A percentile compares a stretch with the other conserved stretches of the same genome.
Conservation (phyloP, 768 basidiomycete genomes). For the Leccinum barrowsii region DNA sequence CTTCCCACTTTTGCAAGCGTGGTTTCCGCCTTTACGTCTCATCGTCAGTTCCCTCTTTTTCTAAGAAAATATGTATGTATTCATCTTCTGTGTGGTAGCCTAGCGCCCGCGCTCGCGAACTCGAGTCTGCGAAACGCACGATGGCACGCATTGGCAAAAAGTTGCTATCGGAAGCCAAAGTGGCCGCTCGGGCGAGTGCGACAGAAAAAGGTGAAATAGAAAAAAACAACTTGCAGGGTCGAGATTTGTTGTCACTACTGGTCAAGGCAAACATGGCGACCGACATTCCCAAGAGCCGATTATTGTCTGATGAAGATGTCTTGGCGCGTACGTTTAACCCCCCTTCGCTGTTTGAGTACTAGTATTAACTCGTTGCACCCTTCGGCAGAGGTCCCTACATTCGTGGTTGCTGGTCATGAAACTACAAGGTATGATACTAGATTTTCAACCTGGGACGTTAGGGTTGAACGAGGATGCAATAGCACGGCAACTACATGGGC, state of each 20-base stretch:
- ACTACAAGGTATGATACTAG: not conserved
- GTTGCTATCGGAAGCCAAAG: slow-evolving; percentile 48
- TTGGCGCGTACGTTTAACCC: slow-evolving; percentile 41
- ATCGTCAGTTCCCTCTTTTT: slow-evolving; percentile 31
- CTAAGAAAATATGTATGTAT: not conserved
- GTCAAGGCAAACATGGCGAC: slow-evolving; percentile 30
- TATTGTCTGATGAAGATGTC: slow-evolving; percentile 61
- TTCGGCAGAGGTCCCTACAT: not conserved
- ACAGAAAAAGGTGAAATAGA: slow-evolving; percentile 29
- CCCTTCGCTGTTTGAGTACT: not conserved
- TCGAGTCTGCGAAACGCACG: slow-evolving; percentile 32
- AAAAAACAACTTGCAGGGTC: slow-evolving; percentile 33
- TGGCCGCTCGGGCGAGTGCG: slow-evolving; percentile 24
- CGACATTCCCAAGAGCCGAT: slow-evolving; percentile 51
- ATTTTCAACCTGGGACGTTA: not conserved
- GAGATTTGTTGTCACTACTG: slow-evolving; percentile 45
- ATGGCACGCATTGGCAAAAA: slow-evolving; percentile 50
- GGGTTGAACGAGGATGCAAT: not conserved
- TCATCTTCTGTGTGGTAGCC: slow-evolving; percentile 16
- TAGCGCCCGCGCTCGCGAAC: slow-evolving; percentile 13
- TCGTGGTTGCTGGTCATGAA: not conserved
- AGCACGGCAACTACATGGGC: slow-evolving; percentile 53
- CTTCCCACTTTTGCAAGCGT: slow-evolving; percentile 31
- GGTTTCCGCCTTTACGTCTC: slow-evolving; percentile 36
- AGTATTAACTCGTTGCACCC: too few relatives aligned